Percentiles rank a stretch among this genome's conserved stretches.
These are phyloP conservation scores for Penicillium desertorum DNA, from an alignment of 495 filamentous ascomycete species.

Conservation along the genomic window DNA sequence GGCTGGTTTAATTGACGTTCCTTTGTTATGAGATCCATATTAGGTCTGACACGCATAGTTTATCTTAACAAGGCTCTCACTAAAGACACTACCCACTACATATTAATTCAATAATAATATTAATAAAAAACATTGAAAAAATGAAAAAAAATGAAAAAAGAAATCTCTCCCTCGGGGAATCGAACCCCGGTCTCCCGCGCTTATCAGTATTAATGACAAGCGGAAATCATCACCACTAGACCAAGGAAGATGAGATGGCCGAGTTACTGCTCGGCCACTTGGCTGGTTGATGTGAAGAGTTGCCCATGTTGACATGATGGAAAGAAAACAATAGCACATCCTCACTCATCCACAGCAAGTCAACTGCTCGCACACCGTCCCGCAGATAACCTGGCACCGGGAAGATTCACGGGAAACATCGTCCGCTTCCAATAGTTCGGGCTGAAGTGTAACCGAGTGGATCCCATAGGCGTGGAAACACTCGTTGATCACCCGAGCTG, in stretches of 20 bases:
- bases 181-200: conserved; percentile 55
- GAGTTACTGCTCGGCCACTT: conserved; percentile 37
- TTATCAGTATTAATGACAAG: conserved; percentile 48
- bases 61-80: too few relatives aligned
- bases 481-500: conserved; percentile 44
- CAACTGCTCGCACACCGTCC: conserved; percentile 32
- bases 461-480: conserved; percentile 56
- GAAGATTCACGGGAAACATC: conserved; percentile 6
- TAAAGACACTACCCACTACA: too few relatives aligned
- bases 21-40: too few relatives aligned
- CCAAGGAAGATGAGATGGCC: conserved; percentile 34
- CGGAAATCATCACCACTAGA: conserved; percentile 58
- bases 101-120: not conserved
- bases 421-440: conserved; percentile 32
- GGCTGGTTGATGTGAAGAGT: conserved; percentile 13
- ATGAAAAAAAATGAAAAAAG: not conserved
- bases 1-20: too few relatives aligned
- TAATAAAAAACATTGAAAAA: not conserved
- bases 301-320: not conserved
- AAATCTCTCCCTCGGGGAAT: conserved; percentile 50
- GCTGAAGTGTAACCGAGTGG: conserved; percentile 52
- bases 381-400: conserved; percentile 37
- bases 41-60: too few relatives aligned
- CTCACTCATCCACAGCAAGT: conserved; percentile 31
- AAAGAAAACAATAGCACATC: too few relatives aligned